Evolutionary conservation across 441 rosid genomes (phyloP).

Genomic region (Eruca vesicaria): DNA sequence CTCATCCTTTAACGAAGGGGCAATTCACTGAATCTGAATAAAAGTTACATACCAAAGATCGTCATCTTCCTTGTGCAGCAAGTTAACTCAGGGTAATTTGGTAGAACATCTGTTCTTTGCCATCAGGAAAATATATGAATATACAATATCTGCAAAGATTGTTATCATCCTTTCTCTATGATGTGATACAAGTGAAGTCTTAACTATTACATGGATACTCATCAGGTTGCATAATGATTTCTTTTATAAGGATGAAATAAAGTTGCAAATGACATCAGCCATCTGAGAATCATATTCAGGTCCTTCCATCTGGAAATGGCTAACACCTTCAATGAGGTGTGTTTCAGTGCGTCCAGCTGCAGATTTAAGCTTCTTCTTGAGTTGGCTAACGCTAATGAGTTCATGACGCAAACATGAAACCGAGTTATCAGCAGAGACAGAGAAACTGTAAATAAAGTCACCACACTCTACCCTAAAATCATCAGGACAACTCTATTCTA

Average conservation of each 20-base stretch:
- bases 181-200: neutral
- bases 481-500: neutral
- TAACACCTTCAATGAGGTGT: constrained; percentile 76
- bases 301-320: constrained; percentile 96
- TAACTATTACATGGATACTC: neutral
- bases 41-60: constrained; percentile 84
- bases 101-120: neutral
- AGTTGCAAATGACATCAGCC: constrained; percentile 58
- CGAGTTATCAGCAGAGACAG: no score
- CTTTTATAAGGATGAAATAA: constrained; percentile 54
- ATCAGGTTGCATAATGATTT: neutral
- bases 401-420: no score
- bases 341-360: constrained; percentile 67
- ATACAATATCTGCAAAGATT: neutral
- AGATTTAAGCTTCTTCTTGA: constrained; percentile 68
- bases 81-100: no score
- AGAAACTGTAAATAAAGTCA: neutral
- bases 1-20: constrained; percentile 77
- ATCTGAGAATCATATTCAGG: constrained; percentile 76
- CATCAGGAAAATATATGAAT: no score
- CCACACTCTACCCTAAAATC: neutral
- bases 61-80: constrained; percentile 57
- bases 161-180: neutral
- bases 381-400: constrained; percentile 83
- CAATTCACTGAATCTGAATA: constrained; percentile 94